Conservation (phyloP, 768 basidiomycete species). For the Macrolepiota fuliginosa region DNA sequence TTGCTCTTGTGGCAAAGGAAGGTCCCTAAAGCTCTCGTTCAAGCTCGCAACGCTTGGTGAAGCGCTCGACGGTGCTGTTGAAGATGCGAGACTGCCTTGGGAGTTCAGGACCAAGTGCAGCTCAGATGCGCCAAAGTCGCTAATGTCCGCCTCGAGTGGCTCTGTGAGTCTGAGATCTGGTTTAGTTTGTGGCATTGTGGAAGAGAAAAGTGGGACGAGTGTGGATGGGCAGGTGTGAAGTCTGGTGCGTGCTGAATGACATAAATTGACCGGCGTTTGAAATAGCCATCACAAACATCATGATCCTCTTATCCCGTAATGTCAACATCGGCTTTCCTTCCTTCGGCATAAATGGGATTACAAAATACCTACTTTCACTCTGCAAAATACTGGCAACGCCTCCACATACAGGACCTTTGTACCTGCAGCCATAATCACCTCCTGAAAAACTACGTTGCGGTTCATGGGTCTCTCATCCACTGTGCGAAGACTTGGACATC, state of each 20-base stretch:
- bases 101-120: background rate
- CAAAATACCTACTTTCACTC: no score
- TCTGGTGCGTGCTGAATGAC: background rate
- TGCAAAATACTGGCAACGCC: no score
- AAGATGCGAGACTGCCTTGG: background rate
- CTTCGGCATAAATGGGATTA: no score
- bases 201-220: background rate
- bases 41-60: background rate
- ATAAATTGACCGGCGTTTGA: no score
- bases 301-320: no score
- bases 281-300: no score
- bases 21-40: background rate
- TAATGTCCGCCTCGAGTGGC: conserved; percentile 9
- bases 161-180: background rate
- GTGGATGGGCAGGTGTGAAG: background rate
- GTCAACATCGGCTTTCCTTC: no score
- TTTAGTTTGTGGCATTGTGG: background rate
- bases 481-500: no score
- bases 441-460: no score
- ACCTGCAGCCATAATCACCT: no score
- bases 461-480: no score
- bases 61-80: background rate
- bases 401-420: no score
- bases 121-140: background rate
- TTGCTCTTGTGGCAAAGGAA: background rate